Evolutionary conservation across 345 rosid genomes (phyloP).

Genomic region (Acer saccharum): DNA sequence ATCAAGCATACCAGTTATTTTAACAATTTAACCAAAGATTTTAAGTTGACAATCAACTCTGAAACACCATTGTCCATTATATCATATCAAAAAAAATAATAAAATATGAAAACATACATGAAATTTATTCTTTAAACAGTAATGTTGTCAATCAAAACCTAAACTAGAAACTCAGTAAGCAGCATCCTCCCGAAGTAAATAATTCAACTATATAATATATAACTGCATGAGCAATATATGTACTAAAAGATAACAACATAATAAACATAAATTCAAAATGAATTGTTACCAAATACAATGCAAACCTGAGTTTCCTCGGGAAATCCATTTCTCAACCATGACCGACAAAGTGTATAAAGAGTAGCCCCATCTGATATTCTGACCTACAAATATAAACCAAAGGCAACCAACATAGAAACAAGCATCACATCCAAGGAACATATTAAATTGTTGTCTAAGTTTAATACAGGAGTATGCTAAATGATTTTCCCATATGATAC

Average conservation of each 20-base stretch:
- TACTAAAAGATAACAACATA: not conserved
- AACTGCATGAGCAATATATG: not conserved
- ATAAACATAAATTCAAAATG: not conserved
- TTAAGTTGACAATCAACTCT: not conserved
- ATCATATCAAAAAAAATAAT: not conserved
- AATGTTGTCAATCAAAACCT: not conserved
- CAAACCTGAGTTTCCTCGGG: constrained; percentile 73
- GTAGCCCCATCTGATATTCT: constrained; percentile 71
- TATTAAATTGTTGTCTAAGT: not conserved
- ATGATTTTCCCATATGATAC: constrained; percentile 1
- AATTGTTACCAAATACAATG: constrained; percentile 6
- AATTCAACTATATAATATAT: not conserved
- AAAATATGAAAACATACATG: not conserved
- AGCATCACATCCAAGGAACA: not conserved
- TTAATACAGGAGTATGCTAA: constrained; percentile 1
- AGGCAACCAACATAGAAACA: constrained; percentile 15
- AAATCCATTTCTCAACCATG: constrained; percentile 88
- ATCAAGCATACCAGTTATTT: not conserved
- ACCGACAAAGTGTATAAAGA: constrained; percentile 81
- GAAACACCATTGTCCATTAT: constrained; percentile 5
- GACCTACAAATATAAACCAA: constrained; percentile 50
- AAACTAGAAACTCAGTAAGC: not conserved
- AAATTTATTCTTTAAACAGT: not conserved
- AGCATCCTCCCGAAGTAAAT: not conserved
- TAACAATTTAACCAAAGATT: not conserved